Evolutionary conservation across 1,139 yeast species (phyloP), one percentile per base, ranked within the genome.

Genomic region (Kodamaea arcana): DNA sequence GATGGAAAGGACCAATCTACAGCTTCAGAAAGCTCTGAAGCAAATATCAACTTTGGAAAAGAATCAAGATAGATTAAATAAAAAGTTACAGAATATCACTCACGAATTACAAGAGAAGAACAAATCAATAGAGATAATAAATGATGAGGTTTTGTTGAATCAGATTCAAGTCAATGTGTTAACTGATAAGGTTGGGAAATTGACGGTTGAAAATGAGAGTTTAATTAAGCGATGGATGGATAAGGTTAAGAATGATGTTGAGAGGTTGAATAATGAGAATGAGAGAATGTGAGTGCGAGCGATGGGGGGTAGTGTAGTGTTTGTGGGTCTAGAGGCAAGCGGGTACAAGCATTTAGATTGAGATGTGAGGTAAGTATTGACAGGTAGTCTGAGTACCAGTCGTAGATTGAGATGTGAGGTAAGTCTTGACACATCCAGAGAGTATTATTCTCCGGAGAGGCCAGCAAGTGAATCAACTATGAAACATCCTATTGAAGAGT

Each of bases 151-250:
- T 12, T 64, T 87, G 31, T 75, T 86, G 17, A 60, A 73, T 33
- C 84, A 80, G 48, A 79, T 87, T 34, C 94, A 83, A 53, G 73
- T 77, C 42, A 84, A 83, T 45, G 70, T 85, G 16, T 56, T 81
- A 31, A 72, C 65, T 25, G 72, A 70, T 4, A 63, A 62, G 40
- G 55, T 72, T n/a, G 50, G 48, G 4, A 49, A 53, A 15, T 53
- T 76, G 24, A 60, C 60, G 29, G 45, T 43, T 12, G 87, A 81
- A 43, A 79, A 81, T 47, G 70, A 72, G 16, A 56, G 57, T 14
- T 62, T 82, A 44, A 71, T 82, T 10, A 58, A 65, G 32, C 52
- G 87, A 37, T 81, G 85, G 86, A 69, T 81, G 64, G 67, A 62
- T 10, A 72, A 71, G 47, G 81, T 72, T 4, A 67, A 68, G 15